phyloP scores from a whole-genome alignment of 345 rosid species.

The Gossypium mustelinum region DNA sequence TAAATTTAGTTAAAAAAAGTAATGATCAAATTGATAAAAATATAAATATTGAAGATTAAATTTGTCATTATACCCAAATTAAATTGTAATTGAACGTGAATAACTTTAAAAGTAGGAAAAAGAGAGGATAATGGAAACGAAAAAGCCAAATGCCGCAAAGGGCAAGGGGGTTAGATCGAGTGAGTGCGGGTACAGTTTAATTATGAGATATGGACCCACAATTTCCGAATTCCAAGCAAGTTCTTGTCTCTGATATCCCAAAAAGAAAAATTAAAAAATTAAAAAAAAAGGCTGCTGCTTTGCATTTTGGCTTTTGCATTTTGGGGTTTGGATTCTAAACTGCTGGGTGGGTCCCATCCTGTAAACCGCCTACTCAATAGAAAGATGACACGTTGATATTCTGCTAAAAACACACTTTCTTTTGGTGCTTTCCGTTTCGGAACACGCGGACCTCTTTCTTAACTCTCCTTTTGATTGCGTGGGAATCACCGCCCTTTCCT shows the following conservation, averaged over 20 bases:
- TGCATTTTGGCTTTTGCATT: slow-evolving; percentile 20
- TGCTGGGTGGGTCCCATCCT: not conserved
- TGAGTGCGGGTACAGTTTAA: not conserved
- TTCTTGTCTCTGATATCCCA: slow-evolving; percentile 13
- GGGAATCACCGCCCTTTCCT: not conserved
- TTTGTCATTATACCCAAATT: too few relatives aligned
- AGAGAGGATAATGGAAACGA: not conserved
- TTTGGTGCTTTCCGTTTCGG: not conserved
- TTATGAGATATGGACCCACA: not conserved
- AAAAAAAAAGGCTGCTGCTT: slow-evolving; percentile 12
- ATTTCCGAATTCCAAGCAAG: not conserved
- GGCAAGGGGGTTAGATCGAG: not conserved
- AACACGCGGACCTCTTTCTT: not conserved
- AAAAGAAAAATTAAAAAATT: too few relatives aligned
- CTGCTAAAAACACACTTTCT: slow-evolving; percentile 8
- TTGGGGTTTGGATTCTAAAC: slow-evolving; percentile 15
- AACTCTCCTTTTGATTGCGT: not conserved
- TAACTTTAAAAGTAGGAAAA: too few relatives aligned
- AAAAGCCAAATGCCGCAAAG: not conserved
- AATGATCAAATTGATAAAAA: too few relatives aligned
- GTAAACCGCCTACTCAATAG: not conserved
- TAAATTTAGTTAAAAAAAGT: too few relatives aligned
- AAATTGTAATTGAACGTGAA: too few relatives aligned
- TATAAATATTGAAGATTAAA: too few relatives aligned
- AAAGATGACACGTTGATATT: slow-evolving; percentile 8